Conservation (phyloP, 768 basidiomycete genomes). For the Trametes sanguinea region DNA sequence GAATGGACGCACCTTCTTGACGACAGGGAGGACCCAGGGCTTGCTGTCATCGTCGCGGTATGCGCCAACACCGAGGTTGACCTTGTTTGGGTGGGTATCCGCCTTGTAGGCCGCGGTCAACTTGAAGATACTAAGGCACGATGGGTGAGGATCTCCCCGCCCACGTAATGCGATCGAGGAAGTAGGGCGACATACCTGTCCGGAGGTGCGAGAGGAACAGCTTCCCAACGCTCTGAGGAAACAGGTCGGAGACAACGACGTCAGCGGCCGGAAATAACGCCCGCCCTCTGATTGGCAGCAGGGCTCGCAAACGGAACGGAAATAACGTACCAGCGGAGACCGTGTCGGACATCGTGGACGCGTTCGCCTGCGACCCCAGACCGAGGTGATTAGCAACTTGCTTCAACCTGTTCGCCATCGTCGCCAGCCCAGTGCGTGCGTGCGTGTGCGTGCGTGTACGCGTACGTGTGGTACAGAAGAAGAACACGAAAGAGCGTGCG, state of each 20-base stretch:
- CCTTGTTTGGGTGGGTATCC: conserved; percentile 72
- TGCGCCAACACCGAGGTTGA: conserved; percentile 92
- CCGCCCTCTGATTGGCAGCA: conserved; percentile 13
- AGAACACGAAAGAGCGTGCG: background rate
- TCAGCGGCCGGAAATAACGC: conserved; percentile 15
- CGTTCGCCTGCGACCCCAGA: conserved; percentile 37
- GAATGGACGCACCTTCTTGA: conserved; percentile 67
- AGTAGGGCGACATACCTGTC: conserved; percentile 57
- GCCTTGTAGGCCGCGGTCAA: conserved; percentile 88
- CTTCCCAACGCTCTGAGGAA: conserved; percentile 66
- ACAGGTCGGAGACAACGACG: background rate
- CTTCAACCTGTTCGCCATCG: conserved; percentile 48
- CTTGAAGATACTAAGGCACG: conserved; percentile 73
- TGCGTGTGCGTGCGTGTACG: background rate
- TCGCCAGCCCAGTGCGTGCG: background rate
- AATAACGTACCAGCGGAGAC: conserved; percentile 49
- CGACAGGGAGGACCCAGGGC: conserved; percentile 91
- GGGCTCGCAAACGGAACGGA: background rate
- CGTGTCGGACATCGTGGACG: conserved; percentile 39
- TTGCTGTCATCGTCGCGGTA: conserved; percentile 87
- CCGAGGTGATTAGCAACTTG: conserved; percentile 59
- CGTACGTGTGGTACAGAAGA: background rate
- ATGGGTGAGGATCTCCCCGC: conserved; percentile 17
- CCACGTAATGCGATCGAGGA: background rate
- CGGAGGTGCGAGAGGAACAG: conserved; percentile 80